A percentile compares a stretch with the other conserved stretches of the same genome.
These are phyloP conservation scores for Debaryomyces castellii DNA, from an alignment of 805 yeast species.

Conservation along the genomic window DNA sequence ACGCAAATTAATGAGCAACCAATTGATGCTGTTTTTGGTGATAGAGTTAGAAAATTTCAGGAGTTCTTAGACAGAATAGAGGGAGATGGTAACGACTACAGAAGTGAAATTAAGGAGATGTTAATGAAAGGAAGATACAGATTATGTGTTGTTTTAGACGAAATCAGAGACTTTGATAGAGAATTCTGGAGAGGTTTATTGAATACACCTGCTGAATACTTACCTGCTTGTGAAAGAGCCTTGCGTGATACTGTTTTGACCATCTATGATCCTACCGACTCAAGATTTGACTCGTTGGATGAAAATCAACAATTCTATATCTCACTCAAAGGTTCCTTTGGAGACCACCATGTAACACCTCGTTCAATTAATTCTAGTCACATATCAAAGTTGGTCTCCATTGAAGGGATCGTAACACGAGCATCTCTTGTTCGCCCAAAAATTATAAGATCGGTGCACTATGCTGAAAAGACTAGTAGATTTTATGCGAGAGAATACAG, in stretches of 20 bases:
- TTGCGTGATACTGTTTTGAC: conserved; percentile 76
- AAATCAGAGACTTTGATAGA: conserved; percentile 78
- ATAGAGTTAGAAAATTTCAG: conserved; percentile 83
- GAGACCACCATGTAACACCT: conserved; percentile 83
- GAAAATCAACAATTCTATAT: conserved; percentile 68
- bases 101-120: conserved; percentile 70
- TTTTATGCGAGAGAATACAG: conserved; percentile 90
- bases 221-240: conserved; percentile 90
- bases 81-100: conserved; percentile 59
- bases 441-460: conserved; percentile 87
- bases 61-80: conserved; percentile 69
- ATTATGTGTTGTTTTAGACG: conserved; percentile 77
- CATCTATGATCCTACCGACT: conserved; percentile 62
- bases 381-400: conserved; percentile 77
- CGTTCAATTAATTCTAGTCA: conserved; percentile 77
- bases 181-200: conserved; percentile 77
- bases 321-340: conserved; percentile 88
- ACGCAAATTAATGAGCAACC: conserved; percentile 27
- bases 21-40: conserved; percentile 58
- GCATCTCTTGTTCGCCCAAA: conserved; percentile 94
- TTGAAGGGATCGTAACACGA: conserved; percentile 94
- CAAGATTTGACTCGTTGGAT: conserved; percentile 50
- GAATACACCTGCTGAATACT: conserved; percentile 73
- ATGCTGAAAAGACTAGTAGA: conserved; percentile 77
- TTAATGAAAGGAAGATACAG: conserved; percentile 65